Base-by-base conservation (phyloP, 2,329 filamentous ascomycete genomes). In the Epicoccum nigrum region DNA sequence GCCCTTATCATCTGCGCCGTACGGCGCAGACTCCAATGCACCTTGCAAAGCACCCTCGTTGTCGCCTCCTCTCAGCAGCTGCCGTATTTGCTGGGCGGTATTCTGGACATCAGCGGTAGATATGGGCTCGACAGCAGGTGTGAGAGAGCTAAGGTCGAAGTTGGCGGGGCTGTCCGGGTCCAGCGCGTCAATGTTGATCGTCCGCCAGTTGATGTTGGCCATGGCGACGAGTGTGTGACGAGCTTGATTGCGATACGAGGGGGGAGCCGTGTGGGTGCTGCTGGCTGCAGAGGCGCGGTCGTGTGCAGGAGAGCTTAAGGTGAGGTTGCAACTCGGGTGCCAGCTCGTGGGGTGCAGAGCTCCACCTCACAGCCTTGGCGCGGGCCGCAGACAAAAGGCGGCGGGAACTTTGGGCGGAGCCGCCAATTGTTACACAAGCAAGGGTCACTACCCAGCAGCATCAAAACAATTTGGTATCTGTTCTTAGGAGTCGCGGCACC, bases 161-260 rank as follows among this genome's bases (percentile, higher is more conserved):
- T 97, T 97, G 76, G 85, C 79, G 61, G 89, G 85, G 65, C 91
- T 94, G 76, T 97, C 92, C 53, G 92, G 90, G 74, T 94, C 89
- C 66, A 96, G 83, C 63, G 88, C 87, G 74, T 97, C 92, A 74
- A 97, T 88, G 82, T 97, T 91, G 82, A 97, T 94, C 62, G 91
- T 96, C 75, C 92, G 90, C 79, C 83, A 87, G 73, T 87, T 86
- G 76, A 83, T 74, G 46, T 72, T 67, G 33, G 78, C 74, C 77
- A 79, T 79, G 54, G 54, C 58, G 63, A 52, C 30, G 39, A 56
- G 28, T 40, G 40, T 54, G 43, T 50, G 54, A 53, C 54, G 33
- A 56, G 35, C 30, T 19, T 42, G 4, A 23, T 34, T 20, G 51
- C 41, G 13, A 45, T 33, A 42, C 30, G 37, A 20, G 45, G 48